phyloP scores from a whole-genome alignment of 2,329 filamentous ascomycete genomes.

The Periconia sp. region DNA sequence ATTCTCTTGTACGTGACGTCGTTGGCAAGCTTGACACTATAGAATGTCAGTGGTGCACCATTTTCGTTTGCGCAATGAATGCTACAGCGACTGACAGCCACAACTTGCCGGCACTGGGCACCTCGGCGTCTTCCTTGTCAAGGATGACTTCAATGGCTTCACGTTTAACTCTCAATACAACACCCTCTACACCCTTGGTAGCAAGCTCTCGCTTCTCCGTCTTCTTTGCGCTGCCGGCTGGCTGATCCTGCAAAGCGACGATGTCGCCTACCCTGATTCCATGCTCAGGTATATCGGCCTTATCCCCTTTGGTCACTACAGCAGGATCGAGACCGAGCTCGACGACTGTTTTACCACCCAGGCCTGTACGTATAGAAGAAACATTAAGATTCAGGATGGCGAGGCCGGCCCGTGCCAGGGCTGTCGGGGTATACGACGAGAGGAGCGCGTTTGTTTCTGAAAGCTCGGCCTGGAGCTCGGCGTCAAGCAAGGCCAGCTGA shows the following conservation, averaged over 20 bases:
- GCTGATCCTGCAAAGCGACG: slow-evolving; percentile 74
- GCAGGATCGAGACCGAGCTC: slow-evolving; percentile 78
- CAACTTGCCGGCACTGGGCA: slow-evolving; percentile 57
- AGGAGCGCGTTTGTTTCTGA: slow-evolving; percentile 69
- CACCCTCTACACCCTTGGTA: slow-evolving; percentile 68
- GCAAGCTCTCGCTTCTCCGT: slow-evolving; percentile 71
- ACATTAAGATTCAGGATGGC: slow-evolving; percentile 77
- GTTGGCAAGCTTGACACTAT: slow-evolving; percentile 66
- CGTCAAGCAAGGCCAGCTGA: slow-evolving; percentile 70
- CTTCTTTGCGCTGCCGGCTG: slow-evolving; percentile 69
- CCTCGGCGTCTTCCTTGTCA: slow-evolving; percentile 62
- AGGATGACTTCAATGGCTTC: slow-evolving; percentile 66
- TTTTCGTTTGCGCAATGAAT: slow-evolving; percentile 24
- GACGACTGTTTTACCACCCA: slow-evolving; percentile 87
- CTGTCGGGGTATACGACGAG: slow-evolving; percentile 65
- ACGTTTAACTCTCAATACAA: slow-evolving; percentile 66
- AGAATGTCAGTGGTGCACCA: slow-evolving; percentile 20
- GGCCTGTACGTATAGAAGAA: slow-evolving; percentile 76
- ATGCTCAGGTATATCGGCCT: slow-evolving; percentile 68
- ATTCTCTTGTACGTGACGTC: slow-evolving; percentile 68
- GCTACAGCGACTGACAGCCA: slow-evolving; percentile 59
- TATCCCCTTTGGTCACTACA: slow-evolving; percentile 50
- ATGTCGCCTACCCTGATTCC: slow-evolving; percentile 77
- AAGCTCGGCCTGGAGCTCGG: slow-evolving; percentile 72
- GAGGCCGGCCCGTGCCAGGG: slow-evolving; percentile 74